A percentile compares a stretch with the other conserved stretches of the same genome.
Evolutionary conservation across 2,329 filamentous ascomycete species (phyloP).

Genomic region (Scytalidium sp.): DNA sequence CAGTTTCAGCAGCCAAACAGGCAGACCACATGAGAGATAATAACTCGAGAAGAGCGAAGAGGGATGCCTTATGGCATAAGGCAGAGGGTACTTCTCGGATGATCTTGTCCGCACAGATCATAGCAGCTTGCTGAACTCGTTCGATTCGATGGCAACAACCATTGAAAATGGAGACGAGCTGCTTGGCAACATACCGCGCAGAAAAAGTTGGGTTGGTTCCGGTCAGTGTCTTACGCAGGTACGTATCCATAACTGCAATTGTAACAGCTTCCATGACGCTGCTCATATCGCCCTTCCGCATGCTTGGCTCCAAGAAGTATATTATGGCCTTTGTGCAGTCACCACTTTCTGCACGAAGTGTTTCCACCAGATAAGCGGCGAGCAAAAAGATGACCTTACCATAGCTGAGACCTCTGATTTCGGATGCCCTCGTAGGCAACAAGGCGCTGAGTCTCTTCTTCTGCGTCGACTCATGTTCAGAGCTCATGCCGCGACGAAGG

Average conservation of each 20-base stretch:
- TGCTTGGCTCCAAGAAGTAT: slow-evolving; percentile 93
- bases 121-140: slow-evolving; percentile 84
- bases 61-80: slow-evolving; percentile 81
- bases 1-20: slow-evolving; percentile 90
- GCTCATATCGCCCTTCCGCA: slow-evolving; percentile 61
- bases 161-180: slow-evolving; percentile 81
- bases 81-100: slow-evolving; percentile 83
- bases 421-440: slow-evolving; percentile 71
- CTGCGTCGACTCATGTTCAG: slow-evolving; percentile 73
- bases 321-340: slow-evolving; percentile 86
- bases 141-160: slow-evolving; percentile 92
- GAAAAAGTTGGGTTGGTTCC: slow-evolving; percentile 76
- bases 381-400: slow-evolving; percentile 90
- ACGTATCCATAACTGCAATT: slow-evolving; percentile 71
- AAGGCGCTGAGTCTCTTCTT: slow-evolving; percentile 74
- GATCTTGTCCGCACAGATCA: slow-evolving; percentile 79
- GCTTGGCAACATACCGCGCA: slow-evolving; percentile 85
- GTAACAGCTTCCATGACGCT: slow-evolving; percentile 63
- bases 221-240: slow-evolving; percentile 71
- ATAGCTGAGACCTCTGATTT: slow-evolving; percentile 82
- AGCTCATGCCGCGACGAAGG: slow-evolving; percentile 78
- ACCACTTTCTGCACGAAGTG: slow-evolving; percentile 77
- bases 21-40: slow-evolving; percentile 93
- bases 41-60: slow-evolving; percentile 90
- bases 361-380: slow-evolving; percentile 85